phyloP scores from a whole-genome alignment of 2,329 filamentous ascomycete genomes.

The Diaporthe sp. region DNA sequence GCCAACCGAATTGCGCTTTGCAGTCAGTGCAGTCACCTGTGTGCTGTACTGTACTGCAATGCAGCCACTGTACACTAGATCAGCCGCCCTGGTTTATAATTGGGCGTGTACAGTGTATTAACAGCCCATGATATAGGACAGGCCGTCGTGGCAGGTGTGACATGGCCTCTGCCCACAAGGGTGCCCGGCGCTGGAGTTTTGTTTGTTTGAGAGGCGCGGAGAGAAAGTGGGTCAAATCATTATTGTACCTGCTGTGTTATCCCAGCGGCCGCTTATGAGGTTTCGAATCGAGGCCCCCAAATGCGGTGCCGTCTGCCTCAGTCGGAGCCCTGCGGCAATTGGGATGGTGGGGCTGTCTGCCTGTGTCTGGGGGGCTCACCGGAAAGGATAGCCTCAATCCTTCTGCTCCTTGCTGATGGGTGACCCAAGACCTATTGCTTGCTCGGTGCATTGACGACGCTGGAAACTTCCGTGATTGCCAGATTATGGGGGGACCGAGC shows the following conservation, averaged over 20 bases:
- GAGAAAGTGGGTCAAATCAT: neutral
- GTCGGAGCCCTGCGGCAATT: neutral
- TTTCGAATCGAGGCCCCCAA: constrained; percentile 1
- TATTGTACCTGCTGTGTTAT: neutral
- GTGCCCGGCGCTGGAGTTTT: constrained; percentile 14
- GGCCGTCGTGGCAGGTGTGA: neutral
- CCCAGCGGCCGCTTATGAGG: neutral
- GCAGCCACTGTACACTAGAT: constrained; percentile 15
- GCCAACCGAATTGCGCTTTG: neutral
- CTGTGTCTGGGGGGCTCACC: neutral
- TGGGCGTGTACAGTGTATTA: neutral
- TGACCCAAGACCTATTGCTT: neutral
- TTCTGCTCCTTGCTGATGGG: neutral
- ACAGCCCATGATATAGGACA: constrained; percentile 8
- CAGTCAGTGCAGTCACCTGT: no score
- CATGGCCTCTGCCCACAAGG: neutral
- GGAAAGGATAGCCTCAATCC: neutral
- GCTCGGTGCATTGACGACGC: neutral
- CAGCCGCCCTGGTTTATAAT: neutral
- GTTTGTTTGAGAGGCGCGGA: constrained; percentile 15
- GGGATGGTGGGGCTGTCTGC: neutral
- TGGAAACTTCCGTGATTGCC: neutral
- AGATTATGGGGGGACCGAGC: neutral
- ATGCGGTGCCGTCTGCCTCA: neutral
- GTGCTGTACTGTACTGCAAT: neutral